Evolutionary conservation across 2,329 filamentous ascomycete genomes (phyloP).

Genomic region (Tolypocladium paradoxum): DNA sequence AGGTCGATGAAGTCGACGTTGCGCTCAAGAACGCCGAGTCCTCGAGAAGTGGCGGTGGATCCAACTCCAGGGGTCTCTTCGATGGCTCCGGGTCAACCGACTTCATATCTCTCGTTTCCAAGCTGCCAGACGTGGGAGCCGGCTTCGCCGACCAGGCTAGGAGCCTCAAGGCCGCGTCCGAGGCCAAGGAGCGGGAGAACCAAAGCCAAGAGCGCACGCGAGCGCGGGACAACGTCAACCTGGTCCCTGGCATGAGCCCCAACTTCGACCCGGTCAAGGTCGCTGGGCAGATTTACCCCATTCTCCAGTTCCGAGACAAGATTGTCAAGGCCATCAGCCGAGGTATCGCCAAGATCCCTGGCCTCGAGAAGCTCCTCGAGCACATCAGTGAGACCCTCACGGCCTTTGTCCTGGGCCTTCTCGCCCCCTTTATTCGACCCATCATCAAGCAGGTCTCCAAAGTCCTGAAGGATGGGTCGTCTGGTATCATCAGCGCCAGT

Average conservation of each 20-base stretch:
- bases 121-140: conserved; percentile 60
- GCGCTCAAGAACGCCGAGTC: conserved; percentile 60
- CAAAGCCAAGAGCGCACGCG: conserved; percentile 30
- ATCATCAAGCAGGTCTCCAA: conserved; percentile 83
- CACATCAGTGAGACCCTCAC: conserved; percentile 90
- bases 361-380: conserved; percentile 80
- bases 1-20: conserved; percentile 70
- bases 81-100: conserved; percentile 33
- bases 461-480: conserved; percentile 75
- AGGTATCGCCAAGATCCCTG: conserved; percentile 84
- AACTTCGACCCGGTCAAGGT: conserved; percentile 71
- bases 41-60: conserved; percentile 24
- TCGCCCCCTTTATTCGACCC: conserved; percentile 85
- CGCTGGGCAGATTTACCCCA: conserved; percentile 79
- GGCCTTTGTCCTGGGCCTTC: conserved; percentile 78
- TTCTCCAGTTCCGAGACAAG: conserved; percentile 85
- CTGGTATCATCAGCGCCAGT: conserved; percentile 55
- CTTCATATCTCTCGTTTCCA: conserved; percentile 62
- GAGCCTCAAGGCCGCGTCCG: conserved; percentile 48
- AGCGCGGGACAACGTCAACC: conserved; percentile 36
- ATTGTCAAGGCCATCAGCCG: conserved; percentile 80
- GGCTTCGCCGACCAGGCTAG: conserved; percentile 58
- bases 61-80: conserved; percentile 30
- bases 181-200: conserved; percentile 53
- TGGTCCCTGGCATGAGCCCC: conserved; percentile 64